Conservation (phyloP, 1,284 basidiomycete genomes). For the Pholiota adiposa region DNA sequence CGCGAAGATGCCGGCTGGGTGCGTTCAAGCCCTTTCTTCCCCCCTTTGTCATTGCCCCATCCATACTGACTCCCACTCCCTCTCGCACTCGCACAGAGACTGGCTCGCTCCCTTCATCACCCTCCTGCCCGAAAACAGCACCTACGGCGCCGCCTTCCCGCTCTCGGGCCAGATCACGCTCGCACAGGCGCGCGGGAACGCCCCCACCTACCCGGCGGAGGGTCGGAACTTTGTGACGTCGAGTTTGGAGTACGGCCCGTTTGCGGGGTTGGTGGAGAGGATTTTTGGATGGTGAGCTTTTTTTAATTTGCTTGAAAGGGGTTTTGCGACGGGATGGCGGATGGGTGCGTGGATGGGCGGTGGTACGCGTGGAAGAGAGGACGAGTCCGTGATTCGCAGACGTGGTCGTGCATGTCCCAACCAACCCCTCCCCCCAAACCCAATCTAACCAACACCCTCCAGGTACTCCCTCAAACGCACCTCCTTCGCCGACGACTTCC, state of each 20-base stretch:
- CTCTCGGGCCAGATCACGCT: constrained; percentile 76
- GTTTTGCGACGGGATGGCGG: too few relatives aligned
- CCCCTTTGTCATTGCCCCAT: not conserved
- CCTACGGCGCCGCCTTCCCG: constrained; percentile 76
- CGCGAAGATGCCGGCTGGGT: constrained; percentile 69
- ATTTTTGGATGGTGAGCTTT: constrained; percentile 68
- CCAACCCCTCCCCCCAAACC: too few relatives aligned
- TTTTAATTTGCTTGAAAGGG: too few relatives aligned
- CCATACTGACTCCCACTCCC: too few relatives aligned
- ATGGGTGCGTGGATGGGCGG: too few relatives aligned
- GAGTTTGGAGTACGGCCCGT: constrained; percentile 76
- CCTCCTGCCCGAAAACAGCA: constrained; percentile 76
- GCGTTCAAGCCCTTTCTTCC: constrained; percentile 15
- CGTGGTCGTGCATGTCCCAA: too few relatives aligned
- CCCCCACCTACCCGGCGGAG: constrained; percentile 58
- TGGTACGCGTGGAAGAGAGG: too few relatives aligned
- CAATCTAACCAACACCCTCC: too few relatives aligned
- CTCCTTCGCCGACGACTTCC: constrained; percentile 54
- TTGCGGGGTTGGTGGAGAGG: constrained; percentile 58
- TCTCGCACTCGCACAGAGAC: too few relatives aligned
- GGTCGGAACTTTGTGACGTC: constrained; percentile 72
- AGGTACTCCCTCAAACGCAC: constrained; percentile 33
- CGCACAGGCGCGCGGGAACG: constrained; percentile 72
- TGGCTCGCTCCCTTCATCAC: constrained; percentile 76
- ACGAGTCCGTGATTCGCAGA: too few relatives aligned